Conservation (phyloP, 225 moss, liverwort and hornwort species). For the Polytrichum commune region DNA sequence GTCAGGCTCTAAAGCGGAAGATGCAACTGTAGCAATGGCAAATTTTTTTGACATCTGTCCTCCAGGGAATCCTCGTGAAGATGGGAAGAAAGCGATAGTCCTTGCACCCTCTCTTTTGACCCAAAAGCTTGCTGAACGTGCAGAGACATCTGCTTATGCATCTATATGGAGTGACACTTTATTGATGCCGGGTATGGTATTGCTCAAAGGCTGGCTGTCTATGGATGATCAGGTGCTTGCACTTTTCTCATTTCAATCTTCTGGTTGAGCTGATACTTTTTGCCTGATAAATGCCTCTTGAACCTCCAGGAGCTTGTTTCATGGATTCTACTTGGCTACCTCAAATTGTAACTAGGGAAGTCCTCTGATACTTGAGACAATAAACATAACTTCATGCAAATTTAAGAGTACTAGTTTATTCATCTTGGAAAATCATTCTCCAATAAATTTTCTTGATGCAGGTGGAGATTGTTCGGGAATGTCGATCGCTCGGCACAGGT, state of each 20-base stretch:
- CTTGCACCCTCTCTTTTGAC: constrained; percentile 63
- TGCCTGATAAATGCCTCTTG: too few species aligned
- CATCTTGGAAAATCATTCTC: neutral
- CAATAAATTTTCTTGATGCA: constrained; percentile 18
- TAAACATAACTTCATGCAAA: too few species aligned
- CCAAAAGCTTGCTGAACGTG: constrained; percentile 52
- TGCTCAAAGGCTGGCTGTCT: constrained; percentile 78
- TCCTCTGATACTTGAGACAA: too few species aligned
- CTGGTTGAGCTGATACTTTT: too few species aligned
- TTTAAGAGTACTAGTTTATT: too few species aligned
- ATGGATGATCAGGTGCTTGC: constrained; percentile 69
- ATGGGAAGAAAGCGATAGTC: constrained; percentile 57
- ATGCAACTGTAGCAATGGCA: constrained; percentile 7
- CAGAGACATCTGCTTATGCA: constrained; percentile 26
- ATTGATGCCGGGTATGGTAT: constrained; percentile 72
- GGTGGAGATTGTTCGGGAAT: constrained; percentile 86
- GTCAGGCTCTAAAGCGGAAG: constrained; percentile 13
- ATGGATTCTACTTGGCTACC: too few species aligned
- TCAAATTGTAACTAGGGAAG: too few species aligned
- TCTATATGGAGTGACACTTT: constrained; percentile 42
- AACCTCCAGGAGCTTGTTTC: too few species aligned
- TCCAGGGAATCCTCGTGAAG: constrained; percentile 28
- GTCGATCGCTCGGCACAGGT: constrained; percentile 56
- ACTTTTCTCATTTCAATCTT: too few species aligned
- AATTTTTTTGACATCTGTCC: constrained; percentile 71